Evolutionary conservation across 139 green algal genomes (phyloP).

Genomic region (Marvania coccoides): DNA sequence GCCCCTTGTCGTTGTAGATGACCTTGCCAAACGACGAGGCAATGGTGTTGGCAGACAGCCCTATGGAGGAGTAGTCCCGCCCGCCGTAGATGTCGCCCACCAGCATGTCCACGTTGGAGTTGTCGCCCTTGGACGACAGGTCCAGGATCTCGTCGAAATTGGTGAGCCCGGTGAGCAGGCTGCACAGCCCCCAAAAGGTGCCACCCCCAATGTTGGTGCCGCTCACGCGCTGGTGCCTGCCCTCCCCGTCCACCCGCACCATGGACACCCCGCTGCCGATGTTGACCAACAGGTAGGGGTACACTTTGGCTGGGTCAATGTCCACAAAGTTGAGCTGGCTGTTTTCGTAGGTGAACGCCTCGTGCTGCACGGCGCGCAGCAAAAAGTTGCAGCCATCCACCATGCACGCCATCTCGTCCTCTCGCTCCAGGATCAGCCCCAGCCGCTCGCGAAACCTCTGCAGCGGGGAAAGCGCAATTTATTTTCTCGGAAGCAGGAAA

Average conservation of each 20-base stretch:
- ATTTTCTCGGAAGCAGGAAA: neutral
- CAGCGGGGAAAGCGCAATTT: neutral
- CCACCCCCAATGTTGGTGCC: constrained; percentile 94
- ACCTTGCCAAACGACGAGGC: constrained; percentile 92
- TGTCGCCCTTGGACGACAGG: constrained; percentile 81
- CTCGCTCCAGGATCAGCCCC: constrained; percentile 84
- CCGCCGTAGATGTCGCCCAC: constrained; percentile 99
- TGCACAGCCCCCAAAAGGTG: constrained; percentile 96
- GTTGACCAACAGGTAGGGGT: constrained; percentile 97
- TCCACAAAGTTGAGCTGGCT: constrained; percentile 49
- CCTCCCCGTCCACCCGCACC: constrained; percentile 64
- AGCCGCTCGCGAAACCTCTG: constrained; percentile 70
- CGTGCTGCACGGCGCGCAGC: constrained; percentile 79
- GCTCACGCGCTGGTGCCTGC: constrained; percentile 36
- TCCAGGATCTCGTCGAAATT: constrained; percentile 97
- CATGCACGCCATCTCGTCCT: constrained; percentile 91
- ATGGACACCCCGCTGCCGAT: constrained; percentile 95
- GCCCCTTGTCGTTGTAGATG: constrained; percentile 19
- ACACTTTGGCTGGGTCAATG: constrained; percentile 47
- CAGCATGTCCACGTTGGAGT: constrained; percentile 92
- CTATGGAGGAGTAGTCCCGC: constrained; percentile 86
- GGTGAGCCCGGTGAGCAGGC: constrained; percentile 50
- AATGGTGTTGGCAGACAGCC: constrained; percentile 89
- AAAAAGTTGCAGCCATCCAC: constrained; percentile 94
- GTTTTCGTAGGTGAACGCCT: constrained; percentile 87